These are phyloP conservation scores for Lactuca sativa DNA, from an alignment of 129 eudicot genomes.

Conservation along the genomic window DNA sequence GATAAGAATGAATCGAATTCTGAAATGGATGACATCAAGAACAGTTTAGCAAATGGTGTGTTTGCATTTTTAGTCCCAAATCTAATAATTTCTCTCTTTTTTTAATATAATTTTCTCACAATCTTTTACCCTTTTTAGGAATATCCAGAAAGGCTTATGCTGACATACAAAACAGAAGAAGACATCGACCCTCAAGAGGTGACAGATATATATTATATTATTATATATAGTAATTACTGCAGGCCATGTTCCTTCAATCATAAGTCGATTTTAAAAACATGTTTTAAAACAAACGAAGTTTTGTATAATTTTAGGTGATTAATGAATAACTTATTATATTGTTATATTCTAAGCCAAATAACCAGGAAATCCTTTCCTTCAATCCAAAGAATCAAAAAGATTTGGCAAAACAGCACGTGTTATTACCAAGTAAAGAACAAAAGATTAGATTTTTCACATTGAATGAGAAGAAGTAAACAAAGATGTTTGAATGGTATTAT, in stretches of 20 bases:
- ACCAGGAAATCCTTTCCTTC: constrained; percentile 29
- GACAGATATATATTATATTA: too few species aligned
- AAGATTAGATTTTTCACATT: constrained; percentile 44
- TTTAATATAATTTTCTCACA: too few species aligned
- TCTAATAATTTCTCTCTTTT: too few species aligned
- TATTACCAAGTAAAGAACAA: constrained; percentile 42
- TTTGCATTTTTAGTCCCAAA: neutral
- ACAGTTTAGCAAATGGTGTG: constrained; percentile 48
- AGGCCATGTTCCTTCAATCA: too few species aligned
- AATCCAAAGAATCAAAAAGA: constrained; percentile 15
- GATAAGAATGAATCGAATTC: constrained; percentile 15
- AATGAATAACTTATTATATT: too few species aligned
- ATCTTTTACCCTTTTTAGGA: constrained; percentile 50
- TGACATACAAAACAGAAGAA: constrained; percentile 85
- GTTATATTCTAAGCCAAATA: constrained; percentile 40
- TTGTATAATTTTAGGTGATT: too few species aligned
- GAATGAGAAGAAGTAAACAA: constrained; percentile 1
- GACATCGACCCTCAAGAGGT: constrained; percentile 50
- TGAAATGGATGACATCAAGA: constrained; percentile 25
- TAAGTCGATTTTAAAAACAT: too few species aligned
- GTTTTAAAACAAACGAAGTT: too few species aligned
- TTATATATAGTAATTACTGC: too few species aligned
- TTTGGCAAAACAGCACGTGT: constrained; percentile 17
- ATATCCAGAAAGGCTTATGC: constrained; percentile 84
- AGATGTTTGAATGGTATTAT: constrained; percentile 19